Conservation (phyloP, 2,329 filamentous ascomycete species). For the Neopestalotiopsis clavispora region DNA sequence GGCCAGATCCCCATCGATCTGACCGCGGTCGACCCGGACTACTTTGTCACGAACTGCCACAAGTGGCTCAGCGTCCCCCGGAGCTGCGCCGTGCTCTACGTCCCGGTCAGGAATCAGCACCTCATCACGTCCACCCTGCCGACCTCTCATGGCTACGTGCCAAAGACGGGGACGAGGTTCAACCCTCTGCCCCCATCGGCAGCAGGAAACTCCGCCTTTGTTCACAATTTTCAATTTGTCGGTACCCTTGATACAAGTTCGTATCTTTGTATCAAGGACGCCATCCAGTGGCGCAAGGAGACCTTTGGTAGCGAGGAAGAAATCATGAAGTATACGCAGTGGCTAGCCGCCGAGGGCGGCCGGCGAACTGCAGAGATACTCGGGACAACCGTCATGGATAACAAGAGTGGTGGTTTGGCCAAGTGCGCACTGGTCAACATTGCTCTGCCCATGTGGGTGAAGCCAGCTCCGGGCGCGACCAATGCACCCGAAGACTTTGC, state of each 20-base stretch:
- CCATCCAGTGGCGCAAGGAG: conserved; percentile 71
- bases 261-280: conserved; percentile 73
- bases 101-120: conserved; percentile 75
- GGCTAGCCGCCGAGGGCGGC: conserved; percentile 68
- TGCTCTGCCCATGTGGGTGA: conserved; percentile 58
- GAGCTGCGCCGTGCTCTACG: conserved; percentile 80
- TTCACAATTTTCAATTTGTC: conserved; percentile 75
- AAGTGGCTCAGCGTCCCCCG: conserved; percentile 89
- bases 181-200: conserved; percentile 47
- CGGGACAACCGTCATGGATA: conserved; percentile 75
- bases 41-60: conserved; percentile 85
- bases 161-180: conserved; percentile 40
- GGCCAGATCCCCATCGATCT: conserved; percentile 80
- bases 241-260: conserved; percentile 77
- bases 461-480: conserved; percentile 10
- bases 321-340: conserved; percentile 67
- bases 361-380: conserved; percentile 64
- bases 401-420: conserved; percentile 63
- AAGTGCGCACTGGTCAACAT: conserved; percentile 77
- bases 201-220: conserved; percentile 61
- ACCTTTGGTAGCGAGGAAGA: conserved; percentile 75
- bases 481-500: conserved; percentile 19
- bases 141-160: conserved; percentile 78
- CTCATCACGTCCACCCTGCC: conserved; percentile 77
- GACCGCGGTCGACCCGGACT: conserved; percentile 72